These are phyloP conservation scores for Lepidopterella palustris DNA, from an alignment of 495 filamentous ascomycete species.

Conservation along the genomic window DNA sequence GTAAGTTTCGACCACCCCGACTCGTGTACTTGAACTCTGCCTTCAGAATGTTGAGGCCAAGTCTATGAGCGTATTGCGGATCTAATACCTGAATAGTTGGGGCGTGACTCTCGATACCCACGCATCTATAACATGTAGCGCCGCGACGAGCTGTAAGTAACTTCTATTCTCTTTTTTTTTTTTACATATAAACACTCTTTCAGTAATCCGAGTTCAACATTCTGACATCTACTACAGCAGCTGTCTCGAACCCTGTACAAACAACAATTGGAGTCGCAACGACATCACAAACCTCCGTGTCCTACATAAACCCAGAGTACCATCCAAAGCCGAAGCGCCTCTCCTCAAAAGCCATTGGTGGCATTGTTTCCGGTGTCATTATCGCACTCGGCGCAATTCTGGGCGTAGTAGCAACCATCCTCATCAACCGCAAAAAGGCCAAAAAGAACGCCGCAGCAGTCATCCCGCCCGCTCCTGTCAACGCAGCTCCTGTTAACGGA, in stretches of 20 bases:
- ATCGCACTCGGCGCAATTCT: constrained; percentile 26
- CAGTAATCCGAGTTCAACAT: background rate
- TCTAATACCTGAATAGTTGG: background rate
- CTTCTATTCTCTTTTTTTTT: background rate
- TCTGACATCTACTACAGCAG: background rate
- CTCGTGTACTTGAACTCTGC: background rate
- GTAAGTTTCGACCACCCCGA: background rate
- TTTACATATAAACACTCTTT: background rate
- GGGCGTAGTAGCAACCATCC: no score
- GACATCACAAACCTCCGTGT: background rate
- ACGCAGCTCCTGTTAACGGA: no score
- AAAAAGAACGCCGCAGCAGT: background rate
- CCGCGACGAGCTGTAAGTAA: background rate
- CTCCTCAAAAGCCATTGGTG: constrained; percentile 36
- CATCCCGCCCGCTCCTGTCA: background rate
- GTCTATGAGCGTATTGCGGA: background rate
- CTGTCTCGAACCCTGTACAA: background rate
- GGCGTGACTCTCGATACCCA: background rate
- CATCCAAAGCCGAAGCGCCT: constrained; percentile 11
- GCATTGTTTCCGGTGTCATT: constrained; percentile 37
- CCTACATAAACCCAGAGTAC: background rate
- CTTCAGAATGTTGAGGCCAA: no score
- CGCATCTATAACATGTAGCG: background rate
- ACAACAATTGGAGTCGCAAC: background rate
- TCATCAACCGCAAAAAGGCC: background rate